These are phyloP conservation scores for Chaetomium sp. DNA, from an alignment of 2,329 filamentous ascomycete species.

Conservation along the genomic window DNA sequence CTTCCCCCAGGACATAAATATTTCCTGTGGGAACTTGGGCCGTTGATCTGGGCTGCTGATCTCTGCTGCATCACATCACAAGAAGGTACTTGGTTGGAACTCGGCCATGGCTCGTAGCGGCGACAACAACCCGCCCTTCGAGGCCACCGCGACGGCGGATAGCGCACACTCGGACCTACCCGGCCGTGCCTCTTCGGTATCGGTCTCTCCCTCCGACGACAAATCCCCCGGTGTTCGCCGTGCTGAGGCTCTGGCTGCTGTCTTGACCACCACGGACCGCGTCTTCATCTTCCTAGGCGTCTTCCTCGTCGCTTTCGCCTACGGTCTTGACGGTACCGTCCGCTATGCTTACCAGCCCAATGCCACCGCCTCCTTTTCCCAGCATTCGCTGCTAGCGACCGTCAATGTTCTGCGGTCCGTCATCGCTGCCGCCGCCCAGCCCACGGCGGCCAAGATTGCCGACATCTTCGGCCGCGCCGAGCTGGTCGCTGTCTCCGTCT, in stretches of 20 bases:
- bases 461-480: slow-evolving; percentile 67
- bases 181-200: not conserved
- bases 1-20: slow-evolving; percentile 1
- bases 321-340: slow-evolving; percentile 61
- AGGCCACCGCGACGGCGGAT: not conserved
- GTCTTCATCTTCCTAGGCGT: slow-evolving; percentile 61
- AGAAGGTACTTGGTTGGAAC: too few relatives aligned
- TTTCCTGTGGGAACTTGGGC: not conserved
- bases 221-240: slow-evolving; percentile 59
- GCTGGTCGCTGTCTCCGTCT: slow-evolving; percentile 57
- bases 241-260: slow-evolving; percentile 57
- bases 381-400: slow-evolving; percentile 59
- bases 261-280: slow-evolving; percentile 56
- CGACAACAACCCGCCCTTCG: slow-evolving; percentile 1
- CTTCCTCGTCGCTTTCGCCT: slow-evolving; percentile 66
- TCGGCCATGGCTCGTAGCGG: not conserved
- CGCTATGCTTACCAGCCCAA: slow-evolving; percentile 58
- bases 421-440: slow-evolving; percentile 61
- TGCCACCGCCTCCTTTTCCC: slow-evolving; percentile 53
- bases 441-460: slow-evolving; percentile 60
- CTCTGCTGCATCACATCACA: not conserved
- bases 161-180: not conserved
- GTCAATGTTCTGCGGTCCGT: slow-evolving; percentile 60
- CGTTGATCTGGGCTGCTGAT: not conserved
- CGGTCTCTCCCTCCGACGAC: slow-evolving; percentile 18